Base-by-base conservation (phyloP, 148 eudicot species). In the Fallopia convolvulus region DNA sequence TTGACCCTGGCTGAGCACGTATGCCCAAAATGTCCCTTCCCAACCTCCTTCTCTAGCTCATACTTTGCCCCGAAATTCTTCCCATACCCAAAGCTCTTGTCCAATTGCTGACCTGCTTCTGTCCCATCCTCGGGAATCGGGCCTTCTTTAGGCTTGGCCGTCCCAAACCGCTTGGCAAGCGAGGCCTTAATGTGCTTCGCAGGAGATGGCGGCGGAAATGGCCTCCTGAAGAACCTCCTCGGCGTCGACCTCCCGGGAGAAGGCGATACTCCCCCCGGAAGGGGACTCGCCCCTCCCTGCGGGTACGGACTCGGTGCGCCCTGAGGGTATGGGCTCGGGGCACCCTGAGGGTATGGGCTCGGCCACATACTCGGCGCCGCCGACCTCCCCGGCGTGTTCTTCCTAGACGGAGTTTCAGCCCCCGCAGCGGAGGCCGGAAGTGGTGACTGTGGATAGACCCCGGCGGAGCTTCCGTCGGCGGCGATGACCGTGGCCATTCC, bases 161-260 rank as follows among this genome's bases (percentile, higher is more conserved):
- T 82, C 75, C 89, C 90, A 9, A 88, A 79, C 33, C 90, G 84
- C 81, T 84, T 88, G 50, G 82, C 87, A 3, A 89, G 70, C 40
- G 90, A 89, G 33, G 90, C 93, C 76, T 88, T 89, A 30, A 89
- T 89, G 70, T 88, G 93, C 86, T 89, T 89, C 60, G 93, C 93
- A 36, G 93, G 93, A 14, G 93, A 89, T 12, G 93, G 93, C 15
- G 93, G 93, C 32, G 89, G 91, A 60, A 88, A 88, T 42, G 91
- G 91, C 79, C 87, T 71, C 77, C 70, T 30, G 47, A 88, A 88
- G 63, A 88, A 86, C 74, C 84, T 87, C 80, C 86, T 79, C 32
- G 97, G 97, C 52, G 92, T 91, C 9, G 97, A 88, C 83, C 92
- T 81, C 63, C 86, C 92, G 33, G 91, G 91, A 0, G 97, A 88